Conservation (phyloP, 257 asterid species). For the Thymus quinquecostatus region DNA sequence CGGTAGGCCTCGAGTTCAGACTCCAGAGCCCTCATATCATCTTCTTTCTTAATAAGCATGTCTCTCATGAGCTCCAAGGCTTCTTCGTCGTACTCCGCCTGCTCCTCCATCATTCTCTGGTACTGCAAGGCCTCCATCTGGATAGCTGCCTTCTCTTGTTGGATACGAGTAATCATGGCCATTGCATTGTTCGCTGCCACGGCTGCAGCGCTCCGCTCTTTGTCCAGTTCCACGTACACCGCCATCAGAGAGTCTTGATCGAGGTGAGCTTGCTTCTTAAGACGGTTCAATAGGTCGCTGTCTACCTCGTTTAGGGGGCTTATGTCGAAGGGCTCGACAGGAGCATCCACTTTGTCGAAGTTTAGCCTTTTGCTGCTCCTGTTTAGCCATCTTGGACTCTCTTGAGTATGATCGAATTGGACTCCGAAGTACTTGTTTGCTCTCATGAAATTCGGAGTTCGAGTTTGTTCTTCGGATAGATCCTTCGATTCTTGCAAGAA, state of each 20-base stretch:
- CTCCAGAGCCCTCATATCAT: slow-evolving; percentile 62
- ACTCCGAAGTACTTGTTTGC: slow-evolving; percentile 63
- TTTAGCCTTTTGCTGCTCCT: slow-evolving; percentile 40
- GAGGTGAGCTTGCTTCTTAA: slow-evolving; percentile 60
- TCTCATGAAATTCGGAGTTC: slow-evolving; percentile 57
- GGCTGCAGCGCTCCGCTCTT: slow-evolving; percentile 93
- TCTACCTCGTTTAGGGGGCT: slow-evolving; percentile 44
- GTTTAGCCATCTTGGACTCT: slow-evolving; percentile 68
- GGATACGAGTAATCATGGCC: slow-evolving; percentile 96
- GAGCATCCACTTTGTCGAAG: slow-evolving; percentile 42
- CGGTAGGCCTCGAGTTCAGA: slow-evolving; percentile 60
- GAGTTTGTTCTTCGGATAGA: slow-evolving; percentile 41
- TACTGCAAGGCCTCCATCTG: slow-evolving; percentile 99
- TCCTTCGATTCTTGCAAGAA: slow-evolving; percentile 52
- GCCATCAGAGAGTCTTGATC: slow-evolving; percentile 78
- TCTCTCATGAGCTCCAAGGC: slow-evolving; percentile 73
- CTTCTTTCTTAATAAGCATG: slow-evolving; percentile 60
- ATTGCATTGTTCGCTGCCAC: slow-evolving; percentile 97
- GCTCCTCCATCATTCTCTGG: slow-evolving; percentile 99
- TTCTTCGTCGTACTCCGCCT: slow-evolving; percentile 86
- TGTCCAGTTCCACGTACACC: slow-evolving; percentile 82
- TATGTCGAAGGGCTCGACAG: slow-evolving; percentile 44
- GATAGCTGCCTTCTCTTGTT: slow-evolving; percentile 92
- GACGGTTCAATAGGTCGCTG: slow-evolving; percentile 43
- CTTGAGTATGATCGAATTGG: slow-evolving; percentile 74